Evolutionary conservation across 495 filamentous ascomycete species (phyloP).

Genomic region (Halenospora varia): DNA sequence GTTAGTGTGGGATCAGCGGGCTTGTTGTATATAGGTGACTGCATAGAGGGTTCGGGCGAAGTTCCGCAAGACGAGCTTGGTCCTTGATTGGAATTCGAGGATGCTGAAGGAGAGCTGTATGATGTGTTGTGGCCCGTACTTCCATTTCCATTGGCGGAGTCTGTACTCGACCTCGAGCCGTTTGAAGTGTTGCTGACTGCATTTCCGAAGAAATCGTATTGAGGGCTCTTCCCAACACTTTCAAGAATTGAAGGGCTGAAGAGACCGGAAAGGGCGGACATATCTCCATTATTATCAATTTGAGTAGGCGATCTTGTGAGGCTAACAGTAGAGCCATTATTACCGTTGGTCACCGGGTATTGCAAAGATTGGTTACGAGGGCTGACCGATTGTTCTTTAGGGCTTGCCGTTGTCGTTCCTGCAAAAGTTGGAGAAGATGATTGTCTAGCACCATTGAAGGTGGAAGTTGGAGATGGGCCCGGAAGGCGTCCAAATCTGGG

Average conservation of each 20-base stretch:
- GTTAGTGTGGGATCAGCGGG: slow-evolving; percentile 53
- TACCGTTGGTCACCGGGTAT: slow-evolving; percentile 7
- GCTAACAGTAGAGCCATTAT: slow-evolving; percentile 3
- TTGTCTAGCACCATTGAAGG: slow-evolving; percentile 12
- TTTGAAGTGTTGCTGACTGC: slow-evolving; percentile 10
- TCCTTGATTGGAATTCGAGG: slow-evolving; percentile 50
- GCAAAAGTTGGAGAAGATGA: slow-evolving; percentile 11
- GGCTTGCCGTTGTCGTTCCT: slow-evolving; percentile 10
- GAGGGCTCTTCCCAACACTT: slow-evolving; percentile 30
- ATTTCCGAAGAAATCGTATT: slow-evolving; percentile 27
- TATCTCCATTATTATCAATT: slow-evolving; percentile 17
- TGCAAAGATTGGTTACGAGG: slow-evolving; percentile 20
- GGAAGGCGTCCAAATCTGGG: slow-evolving; percentile 82
- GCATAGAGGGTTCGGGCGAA: slow-evolving; percentile 50
- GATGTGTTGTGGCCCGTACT: slow-evolving; percentile 30
- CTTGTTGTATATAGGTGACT: slow-evolving; percentile 54
- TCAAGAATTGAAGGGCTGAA: slow-evolving; percentile 44
- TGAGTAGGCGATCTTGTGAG: slow-evolving; percentile 15
- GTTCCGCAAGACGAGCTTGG: slow-evolving; percentile 76
- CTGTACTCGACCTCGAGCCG: slow-evolving; percentile 51
- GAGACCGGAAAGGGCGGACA: slow-evolving; percentile 32
- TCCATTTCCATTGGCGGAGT: slow-evolving; percentile 45
- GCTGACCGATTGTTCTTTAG: slow-evolving; percentile 17
- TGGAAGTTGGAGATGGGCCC: slow-evolving; percentile 42
- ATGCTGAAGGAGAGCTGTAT: slow-evolving; percentile 58